These are phyloP conservation scores for Cladophialophora exuberans DNA, from an alignment of 2,329 filamentous ascomycete species.

Conservation along the genomic window DNA sequence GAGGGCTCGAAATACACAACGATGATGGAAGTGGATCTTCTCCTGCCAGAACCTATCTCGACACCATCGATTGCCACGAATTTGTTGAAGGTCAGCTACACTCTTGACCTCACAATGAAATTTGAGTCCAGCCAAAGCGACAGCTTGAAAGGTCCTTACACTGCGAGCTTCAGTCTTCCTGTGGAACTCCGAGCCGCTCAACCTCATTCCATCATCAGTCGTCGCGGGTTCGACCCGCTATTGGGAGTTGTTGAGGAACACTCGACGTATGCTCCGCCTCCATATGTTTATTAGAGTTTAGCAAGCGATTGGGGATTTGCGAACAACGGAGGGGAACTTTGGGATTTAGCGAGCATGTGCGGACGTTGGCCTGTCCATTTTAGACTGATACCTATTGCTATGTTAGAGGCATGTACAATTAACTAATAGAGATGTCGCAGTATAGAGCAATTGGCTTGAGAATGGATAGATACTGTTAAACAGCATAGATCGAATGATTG, in stretches of 20 bases:
- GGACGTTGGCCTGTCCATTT: background rate
- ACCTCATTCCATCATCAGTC: slow-evolving; percentile 11
- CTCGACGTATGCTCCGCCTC: slow-evolving; percentile 21
- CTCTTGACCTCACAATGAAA: slow-evolving; percentile 22
- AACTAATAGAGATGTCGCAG: background rate
- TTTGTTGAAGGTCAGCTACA: slow-evolving; percentile 22
- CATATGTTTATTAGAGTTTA: slow-evolving; percentile 22
- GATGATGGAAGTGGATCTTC: slow-evolving; percentile 24
- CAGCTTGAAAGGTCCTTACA: slow-evolving; percentile 9
- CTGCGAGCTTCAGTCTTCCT: slow-evolving; percentile 20
- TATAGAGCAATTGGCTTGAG: background rate
- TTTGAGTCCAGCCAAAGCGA: slow-evolving; percentile 15
- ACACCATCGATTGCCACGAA: slow-evolving; percentile 25
- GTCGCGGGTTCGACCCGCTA: slow-evolving; percentile 17
- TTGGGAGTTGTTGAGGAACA: slow-evolving; percentile 22
- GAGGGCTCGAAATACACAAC: slow-evolving; percentile 21
- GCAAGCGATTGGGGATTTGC: background rate
- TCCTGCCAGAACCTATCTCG: slow-evolving; percentile 26
- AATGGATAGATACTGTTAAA: background rate
- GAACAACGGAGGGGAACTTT: background rate
- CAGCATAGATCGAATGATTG: background rate
- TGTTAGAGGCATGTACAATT: background rate
- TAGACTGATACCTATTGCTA: no score
- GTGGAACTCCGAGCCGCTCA: slow-evolving; percentile 17
- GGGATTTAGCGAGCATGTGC: background rate